Evolutionary conservation across 2,329 filamentous ascomycete genomes (phyloP), one percentile per base, ranked within the genome.

Genomic region (Aspergillus felis): DNA sequence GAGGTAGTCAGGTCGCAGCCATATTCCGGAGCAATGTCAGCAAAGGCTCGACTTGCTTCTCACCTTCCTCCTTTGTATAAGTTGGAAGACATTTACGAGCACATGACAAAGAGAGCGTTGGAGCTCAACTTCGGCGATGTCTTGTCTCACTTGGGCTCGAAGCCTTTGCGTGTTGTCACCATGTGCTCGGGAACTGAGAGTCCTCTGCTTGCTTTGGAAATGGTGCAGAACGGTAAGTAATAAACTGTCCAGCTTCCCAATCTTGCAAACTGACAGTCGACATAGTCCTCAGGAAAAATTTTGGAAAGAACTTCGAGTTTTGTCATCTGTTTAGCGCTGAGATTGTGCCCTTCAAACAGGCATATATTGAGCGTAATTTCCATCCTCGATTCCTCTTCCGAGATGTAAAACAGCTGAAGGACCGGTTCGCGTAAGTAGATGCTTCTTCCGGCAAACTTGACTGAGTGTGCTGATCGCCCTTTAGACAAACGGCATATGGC

Each of bases 101-200:
- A 66, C n/a, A 58, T 73, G 28, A 65, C 66, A 1, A 22, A 47
- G 2, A 63, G 61, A 7, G 70, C 71, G 10, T 41, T 69, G 38
- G 48, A 60, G 14, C 55, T 66, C 2, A 62, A 59, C 2, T 82
- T 87, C 55, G 64, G 64, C 1, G 75, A 82, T 29, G 76, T 86
- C 42, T 74, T 63, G 50, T 70, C 41, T 22, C 67, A 55, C 57
- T 69, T 60, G 61, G 71, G 10, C 63, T 82, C 9, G 52, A 66
- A 29, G 56, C 75, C 52, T 70, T 76, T 88, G 27, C 74, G 80
- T 8, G 76, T 92, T 27, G 88, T 82, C 0, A 93, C 90, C 0
- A 84, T 92, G 77, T 92, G 89, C 68, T 92, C 89, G 1, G 90
- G 90, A 0, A 92, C 90, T 0, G 90, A 93, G 63, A 85, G 85